Evolutionary conservation across 805 yeast species (phyloP), one percentile per base, ranked within the genome.

Genomic region (Candida insectalens): DNA sequence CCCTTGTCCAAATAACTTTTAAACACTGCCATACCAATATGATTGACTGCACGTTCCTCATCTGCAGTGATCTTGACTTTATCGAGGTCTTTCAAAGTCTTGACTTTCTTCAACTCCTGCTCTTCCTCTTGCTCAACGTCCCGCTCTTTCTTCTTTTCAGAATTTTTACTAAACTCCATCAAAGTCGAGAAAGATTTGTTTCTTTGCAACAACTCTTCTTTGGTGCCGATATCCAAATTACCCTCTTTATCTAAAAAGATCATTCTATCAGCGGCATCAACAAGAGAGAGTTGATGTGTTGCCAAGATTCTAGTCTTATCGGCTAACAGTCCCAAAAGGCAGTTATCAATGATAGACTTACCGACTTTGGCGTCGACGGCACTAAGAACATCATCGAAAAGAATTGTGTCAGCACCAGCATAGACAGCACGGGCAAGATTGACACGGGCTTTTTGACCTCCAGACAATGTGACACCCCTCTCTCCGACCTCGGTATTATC

Each of bases 381-480:
- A 42, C 79, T 69, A 36, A 78, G 57, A 16, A 78, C 64, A 48
- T 78, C 87, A 56, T 78, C 87, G 34, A 78, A 43, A 25, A 78
- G 48, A 38, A 71, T 69, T 5, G 77, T 60, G 51, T 77, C 81
- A 2, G 70, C 64, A 34, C 74, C 57, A 0, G 81, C 57, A 47
- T 78, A 78, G 4, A 78, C 78, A 0, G 84, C 83, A 45, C 87
- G 65, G 0, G 85, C 85, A 28, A 78, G 55, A 12, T 77, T 67
- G 19, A 78, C 55, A 50, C 94, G 69, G 0, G 94, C 89, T 60
- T 83, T 83, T 53, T 83, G 94, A 34, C 94, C 94, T 36, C 94
- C 94, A n/a, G 89, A 79, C 27, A 83, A 57, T 0, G 92, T 82
- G 32, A 83, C 76, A 46, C 94, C 94, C 51, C 83, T 67, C 51